Base-by-base conservation (phyloP, 352 stramenopile genomes). In the Phytophthora pinifolia region DNA sequence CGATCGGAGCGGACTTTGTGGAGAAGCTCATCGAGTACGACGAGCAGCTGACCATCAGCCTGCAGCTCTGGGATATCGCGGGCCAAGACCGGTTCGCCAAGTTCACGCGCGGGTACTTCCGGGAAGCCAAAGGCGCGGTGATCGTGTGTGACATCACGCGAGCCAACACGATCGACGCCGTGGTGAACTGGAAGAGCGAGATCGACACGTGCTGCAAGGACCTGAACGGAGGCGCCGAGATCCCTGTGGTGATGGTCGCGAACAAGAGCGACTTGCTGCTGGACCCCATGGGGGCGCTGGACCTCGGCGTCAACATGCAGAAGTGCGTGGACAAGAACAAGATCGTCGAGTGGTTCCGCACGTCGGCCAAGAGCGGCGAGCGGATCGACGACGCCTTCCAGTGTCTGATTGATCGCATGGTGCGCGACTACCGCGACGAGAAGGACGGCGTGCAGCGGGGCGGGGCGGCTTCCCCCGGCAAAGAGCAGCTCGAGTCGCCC, bases 61-160 rank as follows among this genome's bases (percentile, higher is more conserved):
- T 93, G 27, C 81, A 94, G 59, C 65, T 96, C n/a, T 95, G 86
- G 86, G 85, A 96, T 49, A 95, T 95, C 37, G 86, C 86, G 0
- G 86, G 85, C 7, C 86, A 95, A 61, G 86, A 96, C 52, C 76
- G 85, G 5, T 96, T 95, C 43, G 86, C 83, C n/a, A 91, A 94
- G 58, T 75, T 96, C 45, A 96, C 85, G 32, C 70, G 85, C 29
- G 81, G 78, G 5, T 96, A 96, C 46, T 96, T 96, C 49, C 70
- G 79, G 32, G 74, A 89, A 33, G 85, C 86, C 1, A 88, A 80
- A 54, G 85, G 83, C 14, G 86, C 85, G 17, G 58, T 96, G 15
- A 90, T 96, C 33, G 86, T 96, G 31, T 96, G 86, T 42, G 86
- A 96, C 30, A 88, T 96, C 56, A 96, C 86, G 18, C 65, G 83